phyloP scores from a whole-genome alignment of 2,329 filamentous ascomycete genomes.

The Didymella segeticola region DNA sequence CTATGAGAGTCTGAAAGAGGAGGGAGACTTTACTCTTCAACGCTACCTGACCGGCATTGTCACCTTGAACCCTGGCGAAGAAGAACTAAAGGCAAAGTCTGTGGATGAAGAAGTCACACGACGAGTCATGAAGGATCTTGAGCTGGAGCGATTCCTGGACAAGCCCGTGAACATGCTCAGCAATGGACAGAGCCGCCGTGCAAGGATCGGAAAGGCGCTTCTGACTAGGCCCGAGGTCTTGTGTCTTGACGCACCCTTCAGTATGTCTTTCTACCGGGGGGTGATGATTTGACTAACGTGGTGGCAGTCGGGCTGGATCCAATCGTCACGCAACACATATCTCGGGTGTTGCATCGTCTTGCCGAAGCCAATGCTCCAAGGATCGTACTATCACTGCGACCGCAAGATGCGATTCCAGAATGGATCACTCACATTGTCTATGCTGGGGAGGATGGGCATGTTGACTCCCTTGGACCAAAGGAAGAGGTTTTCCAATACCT shows the following conservation, averaged over 20 bases:
- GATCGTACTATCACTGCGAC: slow-evolving; percentile 77
- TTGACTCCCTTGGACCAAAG: slow-evolving; percentile 71
- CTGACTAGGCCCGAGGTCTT: slow-evolving; percentile 80
- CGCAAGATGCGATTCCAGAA: slow-evolving; percentile 84
- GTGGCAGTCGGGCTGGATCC: slow-evolving; percentile 91
- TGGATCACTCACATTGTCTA: slow-evolving; percentile 90
- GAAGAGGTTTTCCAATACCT: slow-evolving; percentile 63
- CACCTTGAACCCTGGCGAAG: slow-evolving; percentile 75
- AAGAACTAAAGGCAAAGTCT: slow-evolving; percentile 52
- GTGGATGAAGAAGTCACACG: slow-evolving; percentile 59
- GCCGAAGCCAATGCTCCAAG: slow-evolving; percentile 72
- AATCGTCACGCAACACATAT: slow-evolving; percentile 75
- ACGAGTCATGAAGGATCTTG: slow-evolving; percentile 72
- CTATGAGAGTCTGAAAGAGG: slow-evolving; percentile 87
- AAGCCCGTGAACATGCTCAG: slow-evolving; percentile 90
- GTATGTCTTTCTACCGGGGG: slow-evolving; percentile 52
- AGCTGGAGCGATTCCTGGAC: slow-evolving; percentile 71
- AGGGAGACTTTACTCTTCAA: slow-evolving; percentile 82
- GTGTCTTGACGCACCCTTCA: slow-evolving; percentile 87
- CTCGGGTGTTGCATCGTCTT: slow-evolving; percentile 71
- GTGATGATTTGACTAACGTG: neutral
- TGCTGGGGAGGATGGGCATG: slow-evolving; percentile 69
- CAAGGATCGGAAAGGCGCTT: slow-evolving; percentile 86
- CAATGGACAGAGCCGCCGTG: slow-evolving; percentile 88
- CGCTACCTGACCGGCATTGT: slow-evolving; percentile 85